phyloP scores from a whole-genome alignment of 192 early-diverging fungal species.

The Coemansia sp. region DNA sequence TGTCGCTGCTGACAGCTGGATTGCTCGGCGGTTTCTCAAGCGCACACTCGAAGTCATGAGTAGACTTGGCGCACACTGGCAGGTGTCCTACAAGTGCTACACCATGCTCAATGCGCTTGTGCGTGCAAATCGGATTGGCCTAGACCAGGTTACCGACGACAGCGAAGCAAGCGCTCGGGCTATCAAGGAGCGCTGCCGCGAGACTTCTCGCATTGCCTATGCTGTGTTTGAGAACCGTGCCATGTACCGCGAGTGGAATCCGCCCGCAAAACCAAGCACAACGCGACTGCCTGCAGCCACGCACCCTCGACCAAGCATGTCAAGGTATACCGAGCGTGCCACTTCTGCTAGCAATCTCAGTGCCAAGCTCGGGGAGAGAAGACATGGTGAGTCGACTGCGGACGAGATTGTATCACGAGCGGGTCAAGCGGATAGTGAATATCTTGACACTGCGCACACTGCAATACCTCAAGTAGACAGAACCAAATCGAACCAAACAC shows the following conservation, averaged over 20 bases:
- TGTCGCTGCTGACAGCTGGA: slow-evolving; percentile 44
- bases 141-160: slow-evolving; percentile 33
- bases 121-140: slow-evolving; percentile 37
- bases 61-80: slow-evolving; percentile 47
- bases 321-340: not conserved
- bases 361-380: too few species aligned
- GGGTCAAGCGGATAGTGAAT: too few species aligned
- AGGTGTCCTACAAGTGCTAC: slow-evolving; percentile 51
- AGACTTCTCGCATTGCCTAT: slow-evolving; percentile 22
- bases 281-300: not conserved
- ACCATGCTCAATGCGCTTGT: slow-evolving; percentile 47
- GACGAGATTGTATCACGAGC: too few species aligned
- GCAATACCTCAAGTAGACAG: too few species aligned
- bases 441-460: too few species aligned
- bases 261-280: not conserved
- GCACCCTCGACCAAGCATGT: not conserved
- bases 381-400: too few species aligned
- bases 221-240: slow-evolving; percentile 28
- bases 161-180: slow-evolving; percentile 9
- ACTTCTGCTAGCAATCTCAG: too few species aligned
- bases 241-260: slow-evolving; percentile 5
- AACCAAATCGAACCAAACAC: too few species aligned
- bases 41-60: slow-evolving; percentile 50
- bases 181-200: slow-evolving; percentile 31
- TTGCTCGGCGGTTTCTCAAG: slow-evolving; percentile 48